Evolutionary conservation across 129 eudicot genomes (phyloP).

Genomic region (Calendula officinalis): DNA sequence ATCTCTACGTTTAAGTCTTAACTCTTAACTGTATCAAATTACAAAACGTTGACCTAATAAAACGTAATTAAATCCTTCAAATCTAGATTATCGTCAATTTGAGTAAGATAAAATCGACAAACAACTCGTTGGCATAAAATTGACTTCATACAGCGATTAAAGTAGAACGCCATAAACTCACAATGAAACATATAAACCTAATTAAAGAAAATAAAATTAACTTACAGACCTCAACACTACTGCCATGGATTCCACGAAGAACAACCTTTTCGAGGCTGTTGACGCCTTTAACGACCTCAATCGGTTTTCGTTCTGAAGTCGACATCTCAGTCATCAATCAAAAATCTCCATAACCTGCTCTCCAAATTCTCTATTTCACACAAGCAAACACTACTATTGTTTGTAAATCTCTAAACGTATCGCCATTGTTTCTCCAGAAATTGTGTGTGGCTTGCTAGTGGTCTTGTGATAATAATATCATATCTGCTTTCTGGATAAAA

Average conservation of each 20-base stretch:
- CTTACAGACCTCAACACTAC: conserved; percentile 74
- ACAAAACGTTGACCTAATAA: not conserved
- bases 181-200: not conserved
- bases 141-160: not conserved
- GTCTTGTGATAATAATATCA: conserved; percentile 14
- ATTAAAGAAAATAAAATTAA: conserved; percentile 6
- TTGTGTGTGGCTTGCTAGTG: conserved; percentile 30
- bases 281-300: conserved; percentile 59
- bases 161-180: not conserved
- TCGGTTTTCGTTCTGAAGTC: conserved; percentile 36
- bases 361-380: not conserved
- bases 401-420: not conserved
- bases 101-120: conserved; percentile 9
- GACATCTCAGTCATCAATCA: conserved; percentile 30
- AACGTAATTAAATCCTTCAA: not conserved
- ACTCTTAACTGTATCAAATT: not conserved
- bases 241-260: conserved; percentile 70
- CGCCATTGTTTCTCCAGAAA: conserved; percentile 28
- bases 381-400: conserved; percentile 12
- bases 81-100: conserved; percentile 13
- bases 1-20: not conserved
- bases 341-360: conserved; percentile 26
- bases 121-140: not conserved
- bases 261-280: conserved; percentile 84
- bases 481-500: conserved; percentile 25